Evolutionary conservation across 2,329 filamentous ascomycete species (phyloP).

Genomic region (Massarina eburnea): DNA sequence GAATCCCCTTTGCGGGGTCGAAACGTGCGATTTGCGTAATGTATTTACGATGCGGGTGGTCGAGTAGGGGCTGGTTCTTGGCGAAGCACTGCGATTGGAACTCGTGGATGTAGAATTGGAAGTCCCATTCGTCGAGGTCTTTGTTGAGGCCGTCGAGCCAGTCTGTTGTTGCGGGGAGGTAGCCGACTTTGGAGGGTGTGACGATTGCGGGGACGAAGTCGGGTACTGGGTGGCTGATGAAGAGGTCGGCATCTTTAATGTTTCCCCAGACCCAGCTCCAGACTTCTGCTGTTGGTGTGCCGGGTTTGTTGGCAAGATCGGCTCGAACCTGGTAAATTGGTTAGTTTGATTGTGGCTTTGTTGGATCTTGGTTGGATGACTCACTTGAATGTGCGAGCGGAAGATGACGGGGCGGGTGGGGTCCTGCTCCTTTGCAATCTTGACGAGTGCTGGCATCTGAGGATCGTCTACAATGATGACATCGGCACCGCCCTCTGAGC

Average conservation of each 20-base stretch:
- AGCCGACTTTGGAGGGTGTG: constrained; percentile 66
- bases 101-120: constrained; percentile 72
- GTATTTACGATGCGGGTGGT: constrained; percentile 66
- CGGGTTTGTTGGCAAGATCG: constrained; percentile 66
- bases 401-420: constrained; percentile 77
- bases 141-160: constrained; percentile 86
- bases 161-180: constrained; percentile 79
- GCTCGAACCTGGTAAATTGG: constrained; percentile 57
- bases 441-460: constrained; percentile 79
- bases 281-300: constrained; percentile 69
- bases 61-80: constrained; percentile 59
- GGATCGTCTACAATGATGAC: constrained; percentile 79
- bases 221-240: constrained; percentile 79
- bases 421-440: constrained; percentile 70
- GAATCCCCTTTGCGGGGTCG: constrained; percentile 80
- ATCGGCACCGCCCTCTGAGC: constrained; percentile 71
- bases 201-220: constrained; percentile 73
- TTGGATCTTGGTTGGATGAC: not conserved
- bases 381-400: constrained; percentile 73
- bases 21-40: constrained; percentile 81
- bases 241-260: constrained; percentile 72
- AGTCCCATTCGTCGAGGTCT: constrained; percentile 67
- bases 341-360: not conserved
- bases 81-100: constrained; percentile 66
- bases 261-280: constrained; percentile 76